phyloP scores from a whole-genome alignment of 108 stramenopile species.

The Cyclotella baltica region DNA sequence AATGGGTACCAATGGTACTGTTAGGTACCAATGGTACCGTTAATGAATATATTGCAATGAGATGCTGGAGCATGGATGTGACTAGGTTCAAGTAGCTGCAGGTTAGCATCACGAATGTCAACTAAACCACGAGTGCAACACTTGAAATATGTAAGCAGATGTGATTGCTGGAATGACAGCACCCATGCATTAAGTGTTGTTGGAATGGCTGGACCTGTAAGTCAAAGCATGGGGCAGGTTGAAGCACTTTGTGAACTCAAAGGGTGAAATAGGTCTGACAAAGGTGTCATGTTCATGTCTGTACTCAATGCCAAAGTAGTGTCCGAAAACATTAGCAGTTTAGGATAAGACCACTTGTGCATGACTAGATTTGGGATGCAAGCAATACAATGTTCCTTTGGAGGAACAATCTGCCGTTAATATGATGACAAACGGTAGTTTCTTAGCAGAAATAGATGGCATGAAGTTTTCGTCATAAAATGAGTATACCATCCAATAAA shows the following conservation, averaged over 20 bases:
- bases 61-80: conserved; percentile 2
- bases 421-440: too few species aligned
- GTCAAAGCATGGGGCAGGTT: neutral
- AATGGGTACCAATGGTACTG: conserved; percentile 6
- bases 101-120: conserved; percentile 6
- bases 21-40: conserved; percentile 10
- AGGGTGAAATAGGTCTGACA: conserved; percentile 7
- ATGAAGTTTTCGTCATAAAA: conserved; percentile 15
- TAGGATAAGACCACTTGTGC: neutral
- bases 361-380: neutral
- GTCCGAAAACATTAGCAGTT: conserved; percentile 1
- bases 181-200: neutral
- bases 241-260: conserved; percentile 2
- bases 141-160: conserved; percentile 10
- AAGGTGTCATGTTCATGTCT: neutral
- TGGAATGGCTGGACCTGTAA: neutral
- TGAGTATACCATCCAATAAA: conserved; percentile 11
- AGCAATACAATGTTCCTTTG: neutral
- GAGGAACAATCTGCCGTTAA: neutral
- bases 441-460: neutral
- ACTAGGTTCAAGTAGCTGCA: neutral
- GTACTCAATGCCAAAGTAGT: conserved; percentile 15
- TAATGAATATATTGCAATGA: neutral
- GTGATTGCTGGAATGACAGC: neutral
- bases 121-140: neutral